These are phyloP conservation scores for Rhodotorula paludigena DNA, from an alignment of 768 basidiomycete genomes.

Conservation along the genomic window DNA sequence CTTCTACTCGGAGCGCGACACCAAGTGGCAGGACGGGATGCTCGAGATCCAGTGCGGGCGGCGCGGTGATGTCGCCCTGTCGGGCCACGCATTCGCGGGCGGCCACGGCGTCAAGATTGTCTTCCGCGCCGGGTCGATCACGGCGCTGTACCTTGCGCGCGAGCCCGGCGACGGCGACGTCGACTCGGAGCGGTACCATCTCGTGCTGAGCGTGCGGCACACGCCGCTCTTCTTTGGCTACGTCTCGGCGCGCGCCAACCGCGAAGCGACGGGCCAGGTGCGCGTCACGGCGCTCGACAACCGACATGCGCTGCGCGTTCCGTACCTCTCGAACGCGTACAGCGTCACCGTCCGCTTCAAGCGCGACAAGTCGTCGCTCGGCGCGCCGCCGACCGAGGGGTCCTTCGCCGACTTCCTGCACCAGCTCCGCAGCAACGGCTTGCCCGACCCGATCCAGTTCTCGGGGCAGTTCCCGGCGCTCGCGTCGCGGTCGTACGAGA, in stretches of 20 bases:
- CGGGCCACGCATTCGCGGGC: background rate
- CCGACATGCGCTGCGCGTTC: background rate
- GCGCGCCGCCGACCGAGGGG: background rate
- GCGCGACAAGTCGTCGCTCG: background rate
- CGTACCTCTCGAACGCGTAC: constrained; percentile 7
- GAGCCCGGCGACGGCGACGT: background rate
- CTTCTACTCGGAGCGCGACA: constrained; percentile 4
- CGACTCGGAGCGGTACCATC: background rate
- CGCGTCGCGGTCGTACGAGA: background rate
- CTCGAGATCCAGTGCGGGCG: background rate
- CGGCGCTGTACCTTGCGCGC: background rate
- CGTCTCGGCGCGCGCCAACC: too few relatives aligned
- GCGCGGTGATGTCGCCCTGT: background rate
- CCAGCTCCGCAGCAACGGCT: background rate
- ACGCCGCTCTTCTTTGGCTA: constrained; percentile 13
- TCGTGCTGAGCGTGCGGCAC: constrained; percentile 6
- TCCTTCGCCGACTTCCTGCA: background rate
- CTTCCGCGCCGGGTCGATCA: background rate
- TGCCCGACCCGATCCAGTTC: background rate
- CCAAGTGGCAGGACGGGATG: background rate
- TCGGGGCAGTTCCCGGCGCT: background rate
- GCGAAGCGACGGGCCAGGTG: background rate
- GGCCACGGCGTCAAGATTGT: background rate
- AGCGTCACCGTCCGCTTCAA: background rate
- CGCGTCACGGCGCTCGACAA: constrained; percentile 15